Percentiles rank a stretch among this genome's conserved stretches.
Conservation (phyloP, 2,329 filamentous ascomycete species). For the Hymenoscyphus repandus region DNA sequence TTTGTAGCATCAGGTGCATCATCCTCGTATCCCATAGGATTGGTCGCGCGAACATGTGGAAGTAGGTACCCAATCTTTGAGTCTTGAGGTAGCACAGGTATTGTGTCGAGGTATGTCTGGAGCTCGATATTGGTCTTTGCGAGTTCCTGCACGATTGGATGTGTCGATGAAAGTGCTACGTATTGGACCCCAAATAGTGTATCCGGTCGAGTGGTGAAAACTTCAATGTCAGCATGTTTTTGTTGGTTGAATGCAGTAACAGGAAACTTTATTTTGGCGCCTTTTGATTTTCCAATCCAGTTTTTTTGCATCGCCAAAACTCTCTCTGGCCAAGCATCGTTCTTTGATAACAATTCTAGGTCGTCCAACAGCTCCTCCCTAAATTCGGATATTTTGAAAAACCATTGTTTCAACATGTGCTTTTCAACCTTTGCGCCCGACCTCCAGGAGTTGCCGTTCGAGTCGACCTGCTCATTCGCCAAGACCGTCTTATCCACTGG, state of each 20-base stretch:
- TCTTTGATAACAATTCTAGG: conserved; percentile 57
- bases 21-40: conserved; percentile 57
- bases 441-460: conserved; percentile 79
- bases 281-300: conserved; percentile 78
- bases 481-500: conserved; percentile 85
- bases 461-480: conserved; percentile 90
- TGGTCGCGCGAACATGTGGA: conserved; percentile 54
- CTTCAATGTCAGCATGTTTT: conserved; percentile 45
- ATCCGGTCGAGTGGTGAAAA: conserved; percentile 82
- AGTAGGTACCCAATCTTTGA: conserved; percentile 66
- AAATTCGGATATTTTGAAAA: conserved; percentile 77
- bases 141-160: conserved; percentile 60
- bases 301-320: conserved; percentile 81
- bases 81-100: conserved; percentile 49
- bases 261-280: conserved; percentile 67
- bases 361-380: conserved; percentile 68
- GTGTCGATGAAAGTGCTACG: conserved; percentile 68
- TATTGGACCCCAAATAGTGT: conserved; percentile 87
- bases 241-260: conserved; percentile 36
- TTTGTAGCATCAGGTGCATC: conserved; percentile 46
- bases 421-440: conserved; percentile 82
- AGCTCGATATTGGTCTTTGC: conserved; percentile 57
- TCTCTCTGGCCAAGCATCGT: conserved; percentile 72
- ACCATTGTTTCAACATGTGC: conserved; percentile 79
- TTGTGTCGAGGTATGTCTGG: conserved; percentile 60